phyloP scores from a whole-genome alignment of 2,329 filamentous ascomycete species.

The Ophiostoma tasmaniense region DNA sequence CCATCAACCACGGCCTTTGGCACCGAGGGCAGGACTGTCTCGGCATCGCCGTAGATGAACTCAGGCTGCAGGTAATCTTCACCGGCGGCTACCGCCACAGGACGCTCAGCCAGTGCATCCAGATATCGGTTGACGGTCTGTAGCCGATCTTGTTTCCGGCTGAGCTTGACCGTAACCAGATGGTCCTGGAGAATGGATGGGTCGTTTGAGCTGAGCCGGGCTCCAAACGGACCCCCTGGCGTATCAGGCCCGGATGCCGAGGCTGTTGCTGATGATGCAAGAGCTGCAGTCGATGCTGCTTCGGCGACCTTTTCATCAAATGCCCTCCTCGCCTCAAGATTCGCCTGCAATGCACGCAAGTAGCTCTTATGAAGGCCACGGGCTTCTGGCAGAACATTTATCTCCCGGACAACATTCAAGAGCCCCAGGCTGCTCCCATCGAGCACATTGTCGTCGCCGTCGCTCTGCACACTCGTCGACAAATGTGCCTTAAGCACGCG shows the following conservation, averaged over 20 bases:
- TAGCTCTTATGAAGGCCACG: constrained; percentile 47
- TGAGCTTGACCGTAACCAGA: constrained; percentile 42
- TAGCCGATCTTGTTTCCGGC: constrained; percentile 44
- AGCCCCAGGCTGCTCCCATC: constrained; percentile 35
- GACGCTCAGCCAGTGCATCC: constrained; percentile 42
- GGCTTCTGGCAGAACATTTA: constrained; percentile 30
- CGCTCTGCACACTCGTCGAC: constrained; percentile 37
- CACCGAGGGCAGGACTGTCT: constrained; percentile 39
- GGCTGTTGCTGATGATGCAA: neutral
- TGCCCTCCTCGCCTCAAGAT: constrained; percentile 42
- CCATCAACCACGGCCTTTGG: constrained; percentile 44
- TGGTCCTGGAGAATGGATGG: constrained; percentile 39
- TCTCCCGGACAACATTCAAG: constrained; percentile 31
- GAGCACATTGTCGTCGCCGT: constrained; percentile 8
- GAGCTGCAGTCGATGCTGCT: constrained; percentile 7
- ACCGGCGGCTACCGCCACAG: constrained; percentile 36
- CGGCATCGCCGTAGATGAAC: constrained; percentile 37
- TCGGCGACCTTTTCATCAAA: constrained; percentile 23
- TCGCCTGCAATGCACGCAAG: constrained; percentile 44
- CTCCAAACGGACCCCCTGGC: neutral
- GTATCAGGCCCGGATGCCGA: neutral
- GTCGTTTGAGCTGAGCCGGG: neutral
- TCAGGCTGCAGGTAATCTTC: constrained; percentile 41
- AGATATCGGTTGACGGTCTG: constrained; percentile 43
- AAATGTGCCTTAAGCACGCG: constrained; percentile 48